These are phyloP conservation scores for Cenococcum geophilum DNA, from an alignment of 495 filamentous ascomycete species.

Conservation along the genomic window DNA sequence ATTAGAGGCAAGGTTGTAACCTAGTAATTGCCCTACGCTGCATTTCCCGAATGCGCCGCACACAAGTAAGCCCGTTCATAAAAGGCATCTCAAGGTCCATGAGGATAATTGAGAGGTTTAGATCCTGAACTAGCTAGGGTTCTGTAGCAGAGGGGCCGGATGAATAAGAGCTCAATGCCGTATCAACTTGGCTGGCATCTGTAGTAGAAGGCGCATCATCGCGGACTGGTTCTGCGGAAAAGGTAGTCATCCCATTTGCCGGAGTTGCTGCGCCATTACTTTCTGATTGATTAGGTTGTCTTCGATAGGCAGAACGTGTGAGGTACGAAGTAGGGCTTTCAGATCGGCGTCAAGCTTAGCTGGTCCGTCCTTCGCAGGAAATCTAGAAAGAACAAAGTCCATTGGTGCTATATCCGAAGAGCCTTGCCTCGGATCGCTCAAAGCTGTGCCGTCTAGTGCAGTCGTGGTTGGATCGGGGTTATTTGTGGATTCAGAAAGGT, in stretches of 20 bases:
- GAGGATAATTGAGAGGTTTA: slow-evolving; percentile 16
- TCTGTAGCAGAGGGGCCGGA: neutral
- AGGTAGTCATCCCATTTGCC: neutral
- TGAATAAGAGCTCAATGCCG: neutral
- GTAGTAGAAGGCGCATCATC: too few relatives aligned
- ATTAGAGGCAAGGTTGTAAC: neutral
- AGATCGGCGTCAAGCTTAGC: neutral
- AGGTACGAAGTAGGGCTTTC: neutral
- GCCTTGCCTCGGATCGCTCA: neutral
- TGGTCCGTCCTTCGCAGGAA: neutral
- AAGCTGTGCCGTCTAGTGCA: neutral
- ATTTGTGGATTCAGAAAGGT: neutral
- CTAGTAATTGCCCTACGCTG: slow-evolving; percentile 7
- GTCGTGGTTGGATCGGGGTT: neutral
- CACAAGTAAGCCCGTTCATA: slow-evolving; percentile 24
- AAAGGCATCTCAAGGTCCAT: slow-evolving; percentile 23
- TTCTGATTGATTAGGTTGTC: slow-evolving; percentile 6
- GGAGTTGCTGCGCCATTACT: neutral
- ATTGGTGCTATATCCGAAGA: neutral
- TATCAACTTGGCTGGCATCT: neutral
- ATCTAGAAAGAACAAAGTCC: neutral
- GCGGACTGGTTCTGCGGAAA: neutral
- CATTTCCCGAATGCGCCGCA: slow-evolving; percentile 17
- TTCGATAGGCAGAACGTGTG: neutral
- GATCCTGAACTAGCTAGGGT: neutral